Evolutionary conservation across 176 grass and related monocot genomes (phyloP), one percentile per base, ranked within the genome.

Genomic region (Tillandsia leiboldiana): DNA sequence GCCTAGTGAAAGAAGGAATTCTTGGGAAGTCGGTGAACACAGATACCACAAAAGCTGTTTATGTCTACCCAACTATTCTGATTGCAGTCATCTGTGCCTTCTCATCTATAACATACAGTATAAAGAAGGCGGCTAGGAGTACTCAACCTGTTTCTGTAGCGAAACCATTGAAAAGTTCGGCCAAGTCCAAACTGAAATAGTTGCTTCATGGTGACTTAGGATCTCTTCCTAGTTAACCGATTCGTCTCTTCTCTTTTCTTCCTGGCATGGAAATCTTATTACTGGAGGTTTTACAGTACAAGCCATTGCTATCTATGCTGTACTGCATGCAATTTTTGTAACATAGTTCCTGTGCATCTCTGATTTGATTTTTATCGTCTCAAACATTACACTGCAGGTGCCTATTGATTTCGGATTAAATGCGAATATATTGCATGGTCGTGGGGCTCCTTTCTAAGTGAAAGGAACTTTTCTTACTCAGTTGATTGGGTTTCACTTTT

Each of bases 111-210:
- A 97, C 82, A 42, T 87, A 87, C 27, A 97, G 87, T 68, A 51
- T 80, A 69, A 97, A 87, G 72, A 83, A 85, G 81, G 83, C 74
- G 15, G 79, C 22, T 3, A 67, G 26, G 64, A 92, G 77, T 76
- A 87, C 70, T 66, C 84, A 84, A 11, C 57, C 81, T 65, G 86
- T 89, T 72, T 74, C 89, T 26, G 79, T 92, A 29, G 80, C 86
- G 20, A 92, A 87, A 65, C 93, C 93, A 14, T 71, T 97, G 51
- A 86, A 92, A 79, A 97, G 89, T 71, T 97, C 89, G 48, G 79
- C 93, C 58, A 97, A 97, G 76, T 92, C 86, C 51, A 97, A 97
- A 84, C 86, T 97, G 79, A 97, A 97, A 79, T 97, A 92, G 86
- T 71, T 49, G 48, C 13, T 72, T 29, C 51, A 56, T 61, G 68